Base-by-base conservation (phyloP, 169 alveolate genomes). In the Babesia bigemina region DNA sequence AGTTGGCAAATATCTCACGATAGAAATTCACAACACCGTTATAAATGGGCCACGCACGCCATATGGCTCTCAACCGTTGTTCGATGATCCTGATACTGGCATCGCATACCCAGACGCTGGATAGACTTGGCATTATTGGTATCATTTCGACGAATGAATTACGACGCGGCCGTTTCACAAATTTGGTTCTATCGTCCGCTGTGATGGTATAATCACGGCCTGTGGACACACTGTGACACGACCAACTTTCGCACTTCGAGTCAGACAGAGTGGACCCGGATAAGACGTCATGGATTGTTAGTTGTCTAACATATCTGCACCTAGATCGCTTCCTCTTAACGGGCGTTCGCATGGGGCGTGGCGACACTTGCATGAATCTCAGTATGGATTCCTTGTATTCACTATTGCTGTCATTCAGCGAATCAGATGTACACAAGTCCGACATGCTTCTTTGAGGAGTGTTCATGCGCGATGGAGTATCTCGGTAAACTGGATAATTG, bases 1-100 rank as follows among this genome's bases (percentile, higher is more conserved):
- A 67, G 50, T 67, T 47, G 22, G 58, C 14, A 36, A 67, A 67
- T n/a, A 67, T 17, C 16, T 67, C 56, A 55, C 65, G 66, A 44
- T 67, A 67, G 39, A 67, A 67, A 0, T 56, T 24, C 16, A 67
- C 76, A 19, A 55, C 65, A 52, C 49, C 65, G 26, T 17, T 49
- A 24, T 67, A 67, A 9, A 55, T 50, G 11, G 76, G 45, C 76
- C 76, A 67, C 17, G 21, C 65, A 19, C 58, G 7, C 14, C 44
- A 10, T 11, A 67, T 67, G 36, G 39, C 57, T 22, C 19, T 44
- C 65, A 67, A 26, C 28, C 76, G 52, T 33, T 44, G 29, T 21
- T 67, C 65, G n/a, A 67, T 29, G 2, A 67, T 17, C 10, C 8
- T n/a, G 21, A 11, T 67, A 33, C 66, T 28, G 36, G 76, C 76